phyloP scores from a whole-genome alignment of 2,329 filamentous ascomycete species.

The Chlorencoelia australis region DNA sequence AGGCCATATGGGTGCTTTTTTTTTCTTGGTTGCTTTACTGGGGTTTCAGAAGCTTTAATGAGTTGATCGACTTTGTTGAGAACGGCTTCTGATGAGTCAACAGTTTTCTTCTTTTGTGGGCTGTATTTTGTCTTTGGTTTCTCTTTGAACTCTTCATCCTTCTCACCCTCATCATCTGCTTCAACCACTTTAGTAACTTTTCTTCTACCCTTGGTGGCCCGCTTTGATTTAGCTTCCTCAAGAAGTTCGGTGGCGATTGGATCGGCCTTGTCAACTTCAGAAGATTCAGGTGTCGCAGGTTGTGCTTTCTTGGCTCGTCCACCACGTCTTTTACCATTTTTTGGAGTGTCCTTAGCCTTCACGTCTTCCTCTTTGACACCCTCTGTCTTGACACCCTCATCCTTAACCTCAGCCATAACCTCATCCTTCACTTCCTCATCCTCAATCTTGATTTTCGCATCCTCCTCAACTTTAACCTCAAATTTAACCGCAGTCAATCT shows the following conservation, averaged over 20 bases:
- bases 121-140: slow-evolving; percentile 3
- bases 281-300: not conserved
- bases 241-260: not conserved
- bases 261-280: not conserved
- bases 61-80: slow-evolving; percentile 9
- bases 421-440: slow-evolving; percentile 1
- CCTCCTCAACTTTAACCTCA: no score
- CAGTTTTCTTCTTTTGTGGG: slow-evolving; percentile 3
- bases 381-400: not conserved
- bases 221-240: slow-evolving; percentile 1
- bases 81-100: slow-evolving; percentile 9
- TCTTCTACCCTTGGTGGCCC: not conserved
- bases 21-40: slow-evolving; percentile 10
- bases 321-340: no score
- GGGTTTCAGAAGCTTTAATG: not conserved
- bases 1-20: slow-evolving; percentile 39
- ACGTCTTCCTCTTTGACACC: not conserved
- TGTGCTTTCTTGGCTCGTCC: not conserved
- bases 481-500: no score
- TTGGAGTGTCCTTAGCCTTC: not conserved
- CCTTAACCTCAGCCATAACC: not conserved
- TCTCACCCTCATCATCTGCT: slow-evolving; percentile 16
- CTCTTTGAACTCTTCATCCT: slow-evolving; percentile 9
- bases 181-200: slow-evolving; percentile 2
- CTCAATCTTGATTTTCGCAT: not conserved